These are phyloP conservation scores for Botrytis medusae DNA, from an alignment of 2,329 filamentous ascomycete species.

Conservation along the genomic window DNA sequence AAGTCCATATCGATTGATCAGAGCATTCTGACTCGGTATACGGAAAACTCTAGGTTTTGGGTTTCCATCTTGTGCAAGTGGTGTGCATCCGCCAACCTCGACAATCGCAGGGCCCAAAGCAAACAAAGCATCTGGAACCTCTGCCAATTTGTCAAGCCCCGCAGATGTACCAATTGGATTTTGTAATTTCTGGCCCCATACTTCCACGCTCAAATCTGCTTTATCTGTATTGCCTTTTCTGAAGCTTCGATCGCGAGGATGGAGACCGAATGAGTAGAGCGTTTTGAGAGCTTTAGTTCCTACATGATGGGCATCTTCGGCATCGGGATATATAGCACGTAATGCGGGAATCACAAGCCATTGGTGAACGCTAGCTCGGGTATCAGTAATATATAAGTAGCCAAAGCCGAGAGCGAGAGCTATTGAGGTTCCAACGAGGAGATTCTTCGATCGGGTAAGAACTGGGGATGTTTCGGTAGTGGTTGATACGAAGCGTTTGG, in stretches of 20 bases:
- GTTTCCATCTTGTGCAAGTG: constrained; percentile 85
- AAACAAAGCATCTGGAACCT: constrained; percentile 82
- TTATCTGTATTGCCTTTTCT: constrained; percentile 28
- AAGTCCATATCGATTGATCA: constrained; percentile 95
- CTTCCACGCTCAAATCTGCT: constrained; percentile 47
- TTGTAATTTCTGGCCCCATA: constrained; percentile 74
- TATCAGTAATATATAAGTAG: constrained; percentile 74
- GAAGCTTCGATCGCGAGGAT: constrained; percentile 71
- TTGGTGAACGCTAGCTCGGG: constrained; percentile 67
- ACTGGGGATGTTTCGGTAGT: constrained; percentile 40
- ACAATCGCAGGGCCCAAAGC: constrained; percentile 82
- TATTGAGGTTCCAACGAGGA: constrained; percentile 55
- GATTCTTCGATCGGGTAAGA: constrained; percentile 48
- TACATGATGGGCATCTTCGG: constrained; percentile 87
- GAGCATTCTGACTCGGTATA: constrained; percentile 75
- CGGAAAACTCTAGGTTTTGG: constrained; percentile 85
- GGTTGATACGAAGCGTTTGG: constrained; percentile 28
- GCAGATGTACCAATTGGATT: constrained; percentile 96
- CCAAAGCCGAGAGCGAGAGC: constrained; percentile 48
- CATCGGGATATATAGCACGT: constrained; percentile 67
- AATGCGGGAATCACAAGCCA: constrained; percentile 66
- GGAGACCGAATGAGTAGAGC: constrained; percentile 71
- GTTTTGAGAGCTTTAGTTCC: constrained; percentile 70
- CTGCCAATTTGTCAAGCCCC: constrained; percentile 90
- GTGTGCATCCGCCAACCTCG: constrained; percentile 89